Evolutionary conservation across 2,329 filamentous ascomycete genomes (phyloP).

Genomic region (Neonectria neomacrospora): DNA sequence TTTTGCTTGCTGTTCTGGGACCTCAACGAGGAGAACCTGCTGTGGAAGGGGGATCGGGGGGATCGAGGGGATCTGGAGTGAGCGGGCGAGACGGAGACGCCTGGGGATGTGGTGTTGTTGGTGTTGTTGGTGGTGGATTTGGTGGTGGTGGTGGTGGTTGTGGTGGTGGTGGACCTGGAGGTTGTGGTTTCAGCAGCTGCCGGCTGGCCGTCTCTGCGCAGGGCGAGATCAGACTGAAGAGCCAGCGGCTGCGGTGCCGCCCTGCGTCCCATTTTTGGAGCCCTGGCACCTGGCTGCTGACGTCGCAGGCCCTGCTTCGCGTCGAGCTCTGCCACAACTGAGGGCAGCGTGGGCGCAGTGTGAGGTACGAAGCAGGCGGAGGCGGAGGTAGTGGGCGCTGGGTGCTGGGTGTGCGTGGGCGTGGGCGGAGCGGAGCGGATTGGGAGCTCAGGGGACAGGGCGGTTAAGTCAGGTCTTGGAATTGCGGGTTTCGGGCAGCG

Average conservation of each 20-base stretch:
- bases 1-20: constrained; percentile 40
- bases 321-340: constrained; percentile 35
- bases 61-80: constrained; percentile 55
- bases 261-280: constrained; percentile 65
- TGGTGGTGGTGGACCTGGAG: constrained; percentile 27
- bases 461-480: constrained; percentile 13
- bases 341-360: constrained; percentile 32
- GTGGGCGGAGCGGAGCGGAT: constrained; percentile 25
- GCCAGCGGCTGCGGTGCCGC: constrained; percentile 67
- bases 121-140: constrained; percentile 27
- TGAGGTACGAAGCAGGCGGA: constrained; percentile 14
- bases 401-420: constrained; percentile 37
- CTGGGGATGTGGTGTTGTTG: constrained; percentile 32
- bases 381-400: too few relatives aligned
- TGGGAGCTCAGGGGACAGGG: constrained; percentile 17
- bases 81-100: constrained; percentile 46
- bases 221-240: constrained; percentile 56
- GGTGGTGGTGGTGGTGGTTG: constrained; percentile 28
- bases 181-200: constrained; percentile 45
- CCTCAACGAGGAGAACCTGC: constrained; percentile 52
- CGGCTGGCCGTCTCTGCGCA: constrained; percentile 45
- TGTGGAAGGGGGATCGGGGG: constrained; percentile 58
- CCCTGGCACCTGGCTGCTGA: constrained; percentile 44
- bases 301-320: constrained; percentile 39
- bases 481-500: constrained; percentile 25